Evolutionary conservation across 768 basidiomycete genomes (phyloP), one percentile per base, ranked within the genome.

Genomic region (Kwoniella shandongensis): DNA sequence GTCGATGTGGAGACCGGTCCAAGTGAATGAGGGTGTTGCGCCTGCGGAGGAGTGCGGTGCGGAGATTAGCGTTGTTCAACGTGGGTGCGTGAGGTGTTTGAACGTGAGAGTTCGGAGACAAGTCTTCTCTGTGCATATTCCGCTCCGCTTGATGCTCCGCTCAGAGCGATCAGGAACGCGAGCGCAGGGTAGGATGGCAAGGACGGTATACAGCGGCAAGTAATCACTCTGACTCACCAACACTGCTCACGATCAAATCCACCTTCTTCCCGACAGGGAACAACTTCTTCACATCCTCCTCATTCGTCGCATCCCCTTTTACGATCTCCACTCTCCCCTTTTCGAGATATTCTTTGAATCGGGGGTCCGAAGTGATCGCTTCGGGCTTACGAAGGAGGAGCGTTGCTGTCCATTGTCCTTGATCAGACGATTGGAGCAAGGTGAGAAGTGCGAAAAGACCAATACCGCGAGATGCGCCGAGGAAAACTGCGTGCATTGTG

Each of bases 191-290:
- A 23, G 22, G n/a, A n/a, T n/a, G n/a, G n/a, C n/a, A n/a, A n/a
- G n/a, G n/a, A n/a, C n/a, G n/a, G n/a, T n/a, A n/a, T n/a, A n/a
- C n/a, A n/a, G n/a, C n/a, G n/a, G n/a, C n/a, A n/a, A n/a, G n/a
- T n/a, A n/a, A n/a, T n/a, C n/a, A n/a, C n/a, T n/a, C n/a, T n/a
- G 1, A 61, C 65, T 50, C 20, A 67, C 65, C 65, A 22, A 67
- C 54, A n/a, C 44, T 51, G 22, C 55, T 57, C 20, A 69, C 39
- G 6, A 69, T 51, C 6, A 65, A 44, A 46, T 63, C 58, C 3
- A 59, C 64, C 20, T 49, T 55, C 29, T 26, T 44, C 13, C 39
- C 57, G 12, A 57, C 47, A 32, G 32, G 32, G 36, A 67, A 59
- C 18, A 53, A 42, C 25, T 51, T 48, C 15, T 30, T 40, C 27